These are phyloP conservation scores for Metschnikowia proteae DNA, from an alignment of 805 yeast genomes.

Conservation along the genomic window DNA sequence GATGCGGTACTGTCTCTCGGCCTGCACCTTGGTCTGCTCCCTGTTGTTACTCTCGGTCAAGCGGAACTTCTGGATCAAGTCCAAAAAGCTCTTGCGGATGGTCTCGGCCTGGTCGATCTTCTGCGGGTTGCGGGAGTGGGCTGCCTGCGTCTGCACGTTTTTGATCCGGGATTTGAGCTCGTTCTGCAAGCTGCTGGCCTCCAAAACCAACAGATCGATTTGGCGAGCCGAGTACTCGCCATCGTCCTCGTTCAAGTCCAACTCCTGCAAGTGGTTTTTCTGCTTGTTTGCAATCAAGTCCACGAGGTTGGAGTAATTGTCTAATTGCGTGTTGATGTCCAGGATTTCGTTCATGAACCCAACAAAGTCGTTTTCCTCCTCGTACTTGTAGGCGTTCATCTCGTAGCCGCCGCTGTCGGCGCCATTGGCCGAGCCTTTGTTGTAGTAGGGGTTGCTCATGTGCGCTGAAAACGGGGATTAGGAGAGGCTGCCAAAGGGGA, in stretches of 20 bases:
- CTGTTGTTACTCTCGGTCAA: slow-evolving; percentile 82
- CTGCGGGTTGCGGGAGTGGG: slow-evolving; percentile 58
- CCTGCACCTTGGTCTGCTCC: slow-evolving; percentile 79
- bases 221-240: slow-evolving; percentile 67
- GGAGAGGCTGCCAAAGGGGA: not conserved
- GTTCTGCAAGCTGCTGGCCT: slow-evolving; percentile 74
- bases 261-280: slow-evolving; percentile 65
- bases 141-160: slow-evolving; percentile 65
- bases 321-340: slow-evolving; percentile 62
- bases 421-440: slow-evolving; percentile 8
- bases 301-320: slow-evolving; percentile 65
- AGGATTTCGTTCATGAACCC: slow-evolving; percentile 61
- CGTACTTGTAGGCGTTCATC: slow-evolving; percentile 17
- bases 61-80: slow-evolving; percentile 81
- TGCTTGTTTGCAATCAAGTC: slow-evolving; percentile 69
- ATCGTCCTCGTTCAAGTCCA: slow-evolving; percentile 55
- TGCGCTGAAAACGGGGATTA: not conserved
- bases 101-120: slow-evolving; percentile 89
- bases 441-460: slow-evolving; percentile 37
- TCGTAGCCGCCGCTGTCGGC: slow-evolving; percentile 11
- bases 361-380: slow-evolving; percentile 51
- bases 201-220: slow-evolving; percentile 71
- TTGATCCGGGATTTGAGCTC: slow-evolving; percentile 74
- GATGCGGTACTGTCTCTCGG: slow-evolving; percentile 88
- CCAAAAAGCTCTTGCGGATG: slow-evolving; percentile 78